Base-by-base conservation (phyloP, 106 monocot species). In the Dioscorea dumetorum region DNA sequence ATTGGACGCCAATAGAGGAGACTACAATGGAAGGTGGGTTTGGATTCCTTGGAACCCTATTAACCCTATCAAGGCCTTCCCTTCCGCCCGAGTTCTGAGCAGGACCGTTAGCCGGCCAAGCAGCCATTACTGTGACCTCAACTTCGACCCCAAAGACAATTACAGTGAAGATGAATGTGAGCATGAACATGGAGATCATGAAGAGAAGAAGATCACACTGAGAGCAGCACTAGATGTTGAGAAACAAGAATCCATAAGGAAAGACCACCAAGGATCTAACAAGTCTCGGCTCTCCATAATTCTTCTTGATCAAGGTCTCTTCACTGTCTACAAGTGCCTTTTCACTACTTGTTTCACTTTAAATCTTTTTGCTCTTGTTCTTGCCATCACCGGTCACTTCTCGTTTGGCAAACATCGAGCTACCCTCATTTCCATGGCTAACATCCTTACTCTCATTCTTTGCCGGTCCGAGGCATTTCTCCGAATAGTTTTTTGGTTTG, bases 311-410 rank as follows among this genome's bases (percentile, higher is more conserved):
- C 84, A 88, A 58, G 88, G 88, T 0, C 33, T 88, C 24, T 84
- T 88, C 78, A 81, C 88, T 0, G 81, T 88, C 24, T 88, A 88
- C 81, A 88, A 88, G 68, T 73, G 81, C 22, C 81, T 88, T 51
- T 82, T 88, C 67, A 51, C 41, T 1, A 67, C 76, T 10, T 78
- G 61, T 57, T 63, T 84, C 49, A 54, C 67, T 0, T 21, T 81
- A 56, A 88, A 88, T 61, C 33, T 78, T 1, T 22, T 28, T 22
- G 35, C 49, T 52, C 65, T 88, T 7, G 60, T 60, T 12, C 81
- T 88, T 11, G 88, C 84, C 11, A 48, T 57, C 70, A 20, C 78
- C 7, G 70, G 70, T 34, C 57, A 71, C 24, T 88, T 88, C 50
- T 21, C 49, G 0, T 81, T 76, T 70, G 88, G 81, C 19, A 76